Base-by-base conservation (phyloP, 2,329 filamentous ascomycete genomes). In the Aureobasidium zeae region DNA sequence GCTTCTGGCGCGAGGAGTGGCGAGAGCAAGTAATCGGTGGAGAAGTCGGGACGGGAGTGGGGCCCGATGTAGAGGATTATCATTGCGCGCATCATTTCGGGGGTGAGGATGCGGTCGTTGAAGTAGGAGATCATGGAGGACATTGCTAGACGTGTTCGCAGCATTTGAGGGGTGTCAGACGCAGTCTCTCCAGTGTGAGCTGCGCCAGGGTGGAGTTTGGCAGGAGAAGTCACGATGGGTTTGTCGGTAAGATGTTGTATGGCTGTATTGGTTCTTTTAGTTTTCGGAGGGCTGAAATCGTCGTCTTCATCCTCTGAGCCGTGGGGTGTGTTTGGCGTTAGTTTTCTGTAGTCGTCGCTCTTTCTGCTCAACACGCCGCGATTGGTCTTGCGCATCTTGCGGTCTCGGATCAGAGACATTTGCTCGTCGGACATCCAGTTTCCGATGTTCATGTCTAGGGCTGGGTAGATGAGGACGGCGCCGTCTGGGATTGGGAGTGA, bases 361-460 rank as follows among this genome's bases (percentile, higher is more conserved):
- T 98, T 96, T 46, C 85, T 76, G 25, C 81, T 74, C 44, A 96
- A 83, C 45, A 95, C 82, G 19, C 77, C 74, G 46, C 75, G 74
- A 57, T 95, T 94, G 1, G 81, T 86, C 53, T 80, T 81, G 17
- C 86, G 76, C 58, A 80, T 79, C 46, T 79, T 76, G 9, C 86
- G 79, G 50, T 94, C 88, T 51, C 86, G 81, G 50, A 98, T 94
- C 48, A 98, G 67, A 0, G 86, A 79, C 86, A 96, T 94, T 60
- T 98, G 88, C 61, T 96, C 89, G 55, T 96, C 89, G 0, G 86
- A 88, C 88, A 98, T 96, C 91, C 91, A 98, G 62, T 88, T 95
- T 26, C 86, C 86, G 52, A 96, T 96, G 56, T 94, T 95, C 83
- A 96, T 87, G 56, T 96, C 91, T 47, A 98, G 67, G 0, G 82